These are phyloP conservation scores for Pichia sp. DNA, from an alignment of 1,139 yeast genomes.

Conservation along the genomic window DNA sequence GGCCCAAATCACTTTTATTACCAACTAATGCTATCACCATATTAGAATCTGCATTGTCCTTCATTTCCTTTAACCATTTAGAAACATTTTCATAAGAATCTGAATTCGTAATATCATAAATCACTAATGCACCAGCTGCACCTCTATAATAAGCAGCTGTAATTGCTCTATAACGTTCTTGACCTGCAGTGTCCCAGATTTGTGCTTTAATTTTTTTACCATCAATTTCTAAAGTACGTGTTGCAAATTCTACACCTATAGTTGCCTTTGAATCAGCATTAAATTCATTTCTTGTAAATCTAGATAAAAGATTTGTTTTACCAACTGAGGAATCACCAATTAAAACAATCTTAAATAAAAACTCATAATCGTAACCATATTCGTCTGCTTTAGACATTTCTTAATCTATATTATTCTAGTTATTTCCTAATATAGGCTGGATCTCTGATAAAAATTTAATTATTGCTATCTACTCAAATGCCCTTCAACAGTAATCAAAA, in stretches of 20 bases:
- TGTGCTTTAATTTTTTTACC: conserved; percentile 96
- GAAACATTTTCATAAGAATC: conserved; percentile 90
- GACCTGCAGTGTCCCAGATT: conserved; percentile 99
- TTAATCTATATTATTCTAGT: conserved; percentile 18
- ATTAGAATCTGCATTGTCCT: conserved; percentile 95
- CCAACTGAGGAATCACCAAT: conserved; percentile 99
- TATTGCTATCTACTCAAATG: no score
- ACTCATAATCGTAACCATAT: conserved; percentile 90
- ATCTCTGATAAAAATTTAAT: no score
- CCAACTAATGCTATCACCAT: conserved; percentile 96
- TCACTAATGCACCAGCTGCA: conserved; percentile 94
- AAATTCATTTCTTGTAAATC: conserved; percentile 94
- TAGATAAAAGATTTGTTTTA: conserved; percentile 84
- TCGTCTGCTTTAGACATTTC: conserved; percentile 44
- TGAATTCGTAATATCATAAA: conserved; percentile 91
- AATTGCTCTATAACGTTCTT: conserved; percentile 95
- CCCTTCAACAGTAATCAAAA: no score
- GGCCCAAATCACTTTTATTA: conserved; percentile 93
- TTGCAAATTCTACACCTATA: conserved; percentile 97
- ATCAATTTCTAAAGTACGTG: conserved; percentile 90
- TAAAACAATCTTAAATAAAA: conserved; percentile 87
- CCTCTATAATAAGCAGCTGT: conserved; percentile 97
- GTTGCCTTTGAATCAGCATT: conserved; percentile 91
- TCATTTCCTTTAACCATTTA: conserved; percentile 91
- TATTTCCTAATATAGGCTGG: background rate